Evolutionary conservation across 305 asterid genomes (phyloP).

Genomic region (Rubia tinctorum): DNA sequence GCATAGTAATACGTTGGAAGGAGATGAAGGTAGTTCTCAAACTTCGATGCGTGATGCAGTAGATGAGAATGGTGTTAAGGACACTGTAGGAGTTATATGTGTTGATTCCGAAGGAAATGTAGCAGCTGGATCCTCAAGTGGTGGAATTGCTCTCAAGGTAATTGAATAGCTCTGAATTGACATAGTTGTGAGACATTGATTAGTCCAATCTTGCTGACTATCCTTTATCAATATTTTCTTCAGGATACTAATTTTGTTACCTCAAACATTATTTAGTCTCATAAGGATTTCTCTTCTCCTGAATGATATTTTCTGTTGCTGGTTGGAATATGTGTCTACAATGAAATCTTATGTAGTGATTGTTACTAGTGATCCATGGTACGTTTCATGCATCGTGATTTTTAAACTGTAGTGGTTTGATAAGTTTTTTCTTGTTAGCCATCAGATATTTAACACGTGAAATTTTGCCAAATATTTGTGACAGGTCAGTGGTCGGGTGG

Average conservation of each 20-base stretch:
- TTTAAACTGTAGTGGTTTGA: background rate
- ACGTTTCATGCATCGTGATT: background rate
- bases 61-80: constrained; percentile 54
- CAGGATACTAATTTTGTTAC: background rate
- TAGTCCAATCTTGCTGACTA: background rate
- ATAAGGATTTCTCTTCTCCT: background rate
- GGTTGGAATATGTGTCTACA: background rate
- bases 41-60: constrained; percentile 23
- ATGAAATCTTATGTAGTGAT: background rate
- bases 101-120: constrained; percentile 74
- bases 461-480: constrained; percentile 1
- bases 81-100: constrained; percentile 95
- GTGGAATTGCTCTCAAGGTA: constrained; percentile 96
- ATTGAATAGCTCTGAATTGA: background rate
- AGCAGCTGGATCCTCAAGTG: constrained; percentile 95
- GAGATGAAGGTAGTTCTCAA: constrained; percentile 27
- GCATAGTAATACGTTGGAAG: constrained; percentile 24
- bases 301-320: background rate
- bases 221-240: background rate
- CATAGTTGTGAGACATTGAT: background rate
- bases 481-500: constrained; percentile 92
- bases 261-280: background rate
- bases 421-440: background rate
- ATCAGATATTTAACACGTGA: background rate
- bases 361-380: background rate